A percentile compares a stretch with the other conserved stretches of the same genome.
Conservation (phyloP, 768 basidiomycete species). For the Rhodotorula paludigena region DNA sequence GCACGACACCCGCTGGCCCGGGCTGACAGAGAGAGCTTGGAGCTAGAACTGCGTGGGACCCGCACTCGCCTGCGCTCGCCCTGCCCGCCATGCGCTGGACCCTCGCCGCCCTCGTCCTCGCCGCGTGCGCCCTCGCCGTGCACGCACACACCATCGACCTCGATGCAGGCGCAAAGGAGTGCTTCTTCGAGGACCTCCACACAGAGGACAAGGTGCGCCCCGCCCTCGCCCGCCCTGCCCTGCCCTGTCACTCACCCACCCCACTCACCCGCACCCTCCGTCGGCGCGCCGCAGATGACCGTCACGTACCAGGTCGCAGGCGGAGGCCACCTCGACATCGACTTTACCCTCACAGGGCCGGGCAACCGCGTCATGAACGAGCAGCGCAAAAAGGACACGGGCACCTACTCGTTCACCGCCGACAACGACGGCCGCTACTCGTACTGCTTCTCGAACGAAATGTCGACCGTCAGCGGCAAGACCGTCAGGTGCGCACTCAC, state of each 20-base stretch:
- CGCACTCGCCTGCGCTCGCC: background rate
- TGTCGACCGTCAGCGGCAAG: constrained; percentile 95
- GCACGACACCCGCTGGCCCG: too few species aligned
- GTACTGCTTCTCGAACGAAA: constrained; percentile 98
- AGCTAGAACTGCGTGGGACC: too few species aligned
- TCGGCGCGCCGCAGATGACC: constrained; percentile 69
- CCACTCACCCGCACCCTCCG: background rate
- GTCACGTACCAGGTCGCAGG: constrained; percentile 98
- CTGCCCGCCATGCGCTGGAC: background rate
- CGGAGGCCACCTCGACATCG: constrained; percentile 93
- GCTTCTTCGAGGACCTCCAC: constrained; percentile 93
- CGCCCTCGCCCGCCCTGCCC: background rate
- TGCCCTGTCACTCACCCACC: background rate
- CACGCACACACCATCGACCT: constrained; percentile 52
- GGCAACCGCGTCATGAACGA: constrained; percentile 63
- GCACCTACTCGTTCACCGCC: constrained; percentile 79
- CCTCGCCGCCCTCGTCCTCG: background rate
- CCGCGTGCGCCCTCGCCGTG: background rate
- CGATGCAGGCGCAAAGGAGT: constrained; percentile 75
- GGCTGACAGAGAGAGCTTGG: too few species aligned
- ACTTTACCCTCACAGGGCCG: constrained; percentile 91
- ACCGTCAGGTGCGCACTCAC: constrained; percentile 66
- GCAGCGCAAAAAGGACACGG: constrained; percentile 81
- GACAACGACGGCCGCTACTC: constrained; percentile 79
- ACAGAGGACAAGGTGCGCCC: constrained; percentile 71